Conservation (phyloP, 2,329 filamentous ascomycete genomes). For the Epichloe sylvatica region DNA sequence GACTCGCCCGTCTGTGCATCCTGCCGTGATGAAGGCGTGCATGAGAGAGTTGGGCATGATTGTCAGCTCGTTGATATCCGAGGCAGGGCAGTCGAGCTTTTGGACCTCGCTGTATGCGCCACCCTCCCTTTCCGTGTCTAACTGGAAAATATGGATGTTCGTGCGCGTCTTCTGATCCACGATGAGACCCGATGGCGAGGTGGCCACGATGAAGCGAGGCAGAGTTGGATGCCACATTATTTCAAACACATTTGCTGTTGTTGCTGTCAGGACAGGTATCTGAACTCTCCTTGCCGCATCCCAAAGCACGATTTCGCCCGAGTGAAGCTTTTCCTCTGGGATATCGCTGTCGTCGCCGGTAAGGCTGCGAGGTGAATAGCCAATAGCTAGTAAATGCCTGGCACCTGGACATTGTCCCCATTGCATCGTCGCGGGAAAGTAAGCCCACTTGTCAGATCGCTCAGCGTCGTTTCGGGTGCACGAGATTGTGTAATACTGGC, state of each 20-base stretch:
- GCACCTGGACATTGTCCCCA: constrained; percentile 38
- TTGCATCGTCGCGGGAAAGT: constrained; percentile 48
- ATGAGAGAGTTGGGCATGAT: constrained; percentile 39
- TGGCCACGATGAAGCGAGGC: constrained; percentile 41
- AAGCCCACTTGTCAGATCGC: constrained; percentile 40
- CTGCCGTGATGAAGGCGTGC: constrained; percentile 43
- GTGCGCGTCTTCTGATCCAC: constrained; percentile 33
- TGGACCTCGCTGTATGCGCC: constrained; percentile 30
- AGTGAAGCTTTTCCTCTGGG: constrained; percentile 40
- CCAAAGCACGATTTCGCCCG: constrained; percentile 49
- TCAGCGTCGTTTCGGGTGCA: constrained; percentile 25
- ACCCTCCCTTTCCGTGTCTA: constrained; percentile 13
- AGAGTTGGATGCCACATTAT: constrained; percentile 47
- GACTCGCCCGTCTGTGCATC: constrained; percentile 46
- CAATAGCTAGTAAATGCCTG: constrained; percentile 41
- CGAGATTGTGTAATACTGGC: constrained; percentile 25
- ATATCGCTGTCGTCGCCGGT: constrained; percentile 41
- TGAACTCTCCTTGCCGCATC: constrained; percentile 30
- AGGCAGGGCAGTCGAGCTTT: constrained; percentile 42
- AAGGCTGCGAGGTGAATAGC: constrained; percentile 46
- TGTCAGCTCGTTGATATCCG: constrained; percentile 49
- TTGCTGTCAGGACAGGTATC: constrained; percentile 35
- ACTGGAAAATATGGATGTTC: constrained; percentile 42
- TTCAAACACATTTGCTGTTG: constrained; percentile 49
- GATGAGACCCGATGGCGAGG: constrained; percentile 35